Evolutionary conservation across 805 yeast genomes (phyloP).

Genomic region (Kluyveromyces dobzhanskii): DNA sequence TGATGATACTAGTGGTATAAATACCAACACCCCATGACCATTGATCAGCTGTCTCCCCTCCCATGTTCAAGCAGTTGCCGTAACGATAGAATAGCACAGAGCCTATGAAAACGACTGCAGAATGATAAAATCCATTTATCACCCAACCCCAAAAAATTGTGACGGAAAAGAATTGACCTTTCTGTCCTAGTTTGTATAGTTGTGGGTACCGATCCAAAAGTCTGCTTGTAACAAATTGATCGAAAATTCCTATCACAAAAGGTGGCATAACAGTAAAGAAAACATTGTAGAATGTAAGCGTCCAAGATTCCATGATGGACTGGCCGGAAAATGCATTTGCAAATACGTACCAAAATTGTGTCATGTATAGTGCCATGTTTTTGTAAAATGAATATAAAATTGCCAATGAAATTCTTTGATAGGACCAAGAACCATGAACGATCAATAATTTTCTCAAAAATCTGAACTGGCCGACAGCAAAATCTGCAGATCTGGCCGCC

Average conservation of each 20-base stretch:
- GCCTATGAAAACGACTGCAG: constrained; percentile 74
- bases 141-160: constrained; percentile 97
- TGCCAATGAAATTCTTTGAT: constrained; percentile 87
- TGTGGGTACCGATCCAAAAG: constrained; percentile 88
- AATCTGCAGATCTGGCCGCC: constrained; percentile 96
- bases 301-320: constrained; percentile 95
- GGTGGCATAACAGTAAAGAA: constrained; percentile 94
- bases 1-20: constrained; percentile 77
- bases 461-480: constrained; percentile 92
- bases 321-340: constrained; percentile 91
- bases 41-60: constrained; percentile 71
- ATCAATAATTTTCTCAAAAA: constrained; percentile 72
- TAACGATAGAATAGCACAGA: constrained; percentile 57
- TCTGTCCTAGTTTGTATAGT: constrained; percentile 83
- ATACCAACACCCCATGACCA: constrained; percentile 95
- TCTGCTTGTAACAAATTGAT: constrained; percentile 89
- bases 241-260: constrained; percentile 91
- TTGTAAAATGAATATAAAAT: constrained; percentile 93
- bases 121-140: constrained; percentile 88
- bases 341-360: constrained; percentile 97
- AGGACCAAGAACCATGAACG: constrained; percentile 98
- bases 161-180: constrained; percentile 81
- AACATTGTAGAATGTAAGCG: constrained; percentile 90
- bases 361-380: constrained; percentile 91
- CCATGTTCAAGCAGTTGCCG: constrained; percentile 50